Evolutionary conservation across 305 asterid genomes (phyloP), one percentile per base, ranked within the genome.

Genomic region (Stenogyne calaminthoides): DNA sequence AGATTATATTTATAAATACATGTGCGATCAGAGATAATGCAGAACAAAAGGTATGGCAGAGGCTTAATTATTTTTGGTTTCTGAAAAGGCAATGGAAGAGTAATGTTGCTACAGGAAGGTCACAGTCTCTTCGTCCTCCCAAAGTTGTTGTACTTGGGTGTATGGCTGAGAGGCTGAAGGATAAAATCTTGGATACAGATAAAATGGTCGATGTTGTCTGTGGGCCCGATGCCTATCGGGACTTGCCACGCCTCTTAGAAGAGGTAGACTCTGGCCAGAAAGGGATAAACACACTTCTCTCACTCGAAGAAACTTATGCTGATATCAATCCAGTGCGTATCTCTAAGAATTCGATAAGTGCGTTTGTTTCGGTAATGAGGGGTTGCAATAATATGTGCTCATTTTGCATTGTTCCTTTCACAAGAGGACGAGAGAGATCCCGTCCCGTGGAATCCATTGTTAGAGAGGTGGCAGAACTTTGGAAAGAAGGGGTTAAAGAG

Each of bases 301-400:
- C 99, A 3, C 96, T 94, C 25, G 99, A 94, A 83, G 99, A 94
- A 80, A 94, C 99, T 65, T 94, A 94, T 68, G 99, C 97, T 29
- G 99, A 94, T 83, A 87, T 94, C 69, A 94, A 82, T 64, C 99
- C 99, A 4, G 97, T 94, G 52, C 99, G 99, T 25, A 89, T 94
- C 37, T 80, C 99, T 20, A 94, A 94, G 84, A 90, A 88, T 82
- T 88, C 97, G 0, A 88, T 90, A 56, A 84, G 91, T 78, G 99
- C 99, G n/a, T 94, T 94, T 75, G 99, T 94, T 79, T 94, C 99
- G 20, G 81, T 94, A 54, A 94, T 94, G 99, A 88, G 97, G 87
- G 99, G 99, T 44, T 94, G 99, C 89, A 94, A 94, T 72, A 94
- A 94, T 62, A 91, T 91, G 99, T 94, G 99, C 82, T 90, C 97